Evolutionary conservation across 495 filamentous ascomycete genomes (phyloP), one percentile per base, ranked within the genome.

Genomic region (Lepraria neglecta): DNA sequence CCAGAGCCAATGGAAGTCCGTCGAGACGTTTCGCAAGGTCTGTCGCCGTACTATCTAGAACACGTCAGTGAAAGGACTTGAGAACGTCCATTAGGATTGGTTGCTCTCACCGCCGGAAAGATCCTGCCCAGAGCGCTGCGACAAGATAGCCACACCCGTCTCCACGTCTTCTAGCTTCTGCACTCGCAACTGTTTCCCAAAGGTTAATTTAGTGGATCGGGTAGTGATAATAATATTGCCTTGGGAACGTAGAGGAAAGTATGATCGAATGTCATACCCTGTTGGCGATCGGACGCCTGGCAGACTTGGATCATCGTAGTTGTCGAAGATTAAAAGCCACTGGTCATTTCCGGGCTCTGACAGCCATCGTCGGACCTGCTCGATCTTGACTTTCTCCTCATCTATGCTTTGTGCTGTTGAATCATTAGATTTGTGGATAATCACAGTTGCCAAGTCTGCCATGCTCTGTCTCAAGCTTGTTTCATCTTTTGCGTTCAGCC

Each of bases 151-250:
- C n/a, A n/a, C n/a, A n/a, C n/a, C n/a, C n/a, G n/a, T n/a, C n/a
- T n/a, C n/a, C n/a, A n/a, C n/a, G n/a, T n/a, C n/a, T n/a, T n/a
- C n/a, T n/a, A n/a, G 46, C 64, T 77, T 76, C 6, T 21, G 43
- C 28, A 77, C 17, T 14, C 43, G 59, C 7, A 76, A 64, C n/a
- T 14, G 63, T 51, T 70, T 60, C 17, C 73, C 73, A 42, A 73
- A 58, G 35, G 46, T 54, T 35, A 74, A 63, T 48, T 64, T 42
- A 1, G 71, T 67, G 42, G 69, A 74, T 46, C 73, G 70, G 14
- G 76, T 78, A 43, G 75, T 77, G 43, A 78, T 69, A 42, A 78
- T 60, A 35, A 78, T 63, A 10, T 71, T 69, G 7, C 73, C 75
- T 47, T 75, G 72, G 50, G 69, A 44, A 19, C 62, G 55, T 3